Evolutionary conservation across 1,284 basidiomycete genomes (phyloP).

Genomic region (Ceratobasidium papillatum): DNA sequence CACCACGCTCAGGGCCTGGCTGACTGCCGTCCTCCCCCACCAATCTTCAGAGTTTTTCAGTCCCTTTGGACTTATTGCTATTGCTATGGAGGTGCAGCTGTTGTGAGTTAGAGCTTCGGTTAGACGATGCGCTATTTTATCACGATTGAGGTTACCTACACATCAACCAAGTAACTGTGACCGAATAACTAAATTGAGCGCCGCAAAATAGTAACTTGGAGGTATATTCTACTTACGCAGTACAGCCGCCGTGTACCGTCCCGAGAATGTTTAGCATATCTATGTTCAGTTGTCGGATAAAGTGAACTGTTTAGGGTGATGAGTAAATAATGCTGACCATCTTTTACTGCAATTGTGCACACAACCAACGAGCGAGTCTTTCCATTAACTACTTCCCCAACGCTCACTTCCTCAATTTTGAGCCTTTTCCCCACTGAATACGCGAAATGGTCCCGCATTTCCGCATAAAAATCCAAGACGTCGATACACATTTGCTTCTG

Average conservation of each 20-base stretch:
- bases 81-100: slow-evolving; percentile 38
- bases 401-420: slow-evolving; percentile 22
- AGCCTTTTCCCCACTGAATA: slow-evolving; percentile 32
- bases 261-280: slow-evolving; percentile 44
- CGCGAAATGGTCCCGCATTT: slow-evolving; percentile 26
- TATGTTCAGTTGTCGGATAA: slow-evolving; percentile 2
- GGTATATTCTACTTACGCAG: slow-evolving; percentile 6
- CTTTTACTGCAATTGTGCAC: slow-evolving; percentile 39
- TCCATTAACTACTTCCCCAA: slow-evolving; percentile 28
- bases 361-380: slow-evolving; percentile 33
- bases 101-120: neutral
- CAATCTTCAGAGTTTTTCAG: slow-evolving; percentile 26
- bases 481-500: slow-evolving; percentile 34
- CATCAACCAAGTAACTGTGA: slow-evolving; percentile 37
- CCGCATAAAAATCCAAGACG: slow-evolving; percentile 34
- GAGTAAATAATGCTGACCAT: slow-evolving; percentile 29
- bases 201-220: too few species aligned
- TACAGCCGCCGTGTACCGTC: slow-evolving; percentile 42
- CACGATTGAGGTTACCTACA: slow-evolving; percentile 11
- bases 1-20: slow-evolving; percentile 41
- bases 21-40: slow-evolving; percentile 38
- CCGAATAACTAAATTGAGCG: neutral
- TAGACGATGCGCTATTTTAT: neutral
- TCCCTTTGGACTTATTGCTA: slow-evolving; percentile 10
- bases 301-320: neutral